Evolutionary conservation across 495 filamentous ascomycete species (phyloP).

Genomic region (Xylaria bambusicola): DNA sequence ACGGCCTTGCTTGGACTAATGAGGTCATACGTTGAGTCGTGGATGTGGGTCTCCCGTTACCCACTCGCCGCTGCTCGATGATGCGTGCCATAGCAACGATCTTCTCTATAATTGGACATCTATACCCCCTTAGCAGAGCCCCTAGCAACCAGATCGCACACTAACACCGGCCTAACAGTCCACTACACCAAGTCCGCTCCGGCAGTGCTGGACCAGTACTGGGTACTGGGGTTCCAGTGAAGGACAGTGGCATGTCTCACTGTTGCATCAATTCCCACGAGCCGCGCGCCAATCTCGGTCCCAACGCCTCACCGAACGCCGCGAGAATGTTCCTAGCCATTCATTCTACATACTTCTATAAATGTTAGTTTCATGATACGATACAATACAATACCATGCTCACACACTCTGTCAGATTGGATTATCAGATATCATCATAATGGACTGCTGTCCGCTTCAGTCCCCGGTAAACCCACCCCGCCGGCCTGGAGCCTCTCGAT

Average conservation of each 20-base stretch:
- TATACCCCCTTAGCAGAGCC: no score
- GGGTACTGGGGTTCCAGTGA: no score
- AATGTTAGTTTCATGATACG: no score
- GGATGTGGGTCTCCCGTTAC: background rate
- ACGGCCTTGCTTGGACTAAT: no score
- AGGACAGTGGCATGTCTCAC: no score
- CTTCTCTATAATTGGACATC: background rate
- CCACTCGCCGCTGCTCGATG: background rate
- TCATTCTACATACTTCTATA: background rate
- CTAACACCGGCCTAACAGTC: no score
- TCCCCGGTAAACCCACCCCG: conserved; percentile 18
- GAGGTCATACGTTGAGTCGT: conserved; percentile 1
- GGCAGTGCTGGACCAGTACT: no score
- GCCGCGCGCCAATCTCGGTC: background rate
- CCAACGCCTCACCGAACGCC: background rate
- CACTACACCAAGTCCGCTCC: no score
- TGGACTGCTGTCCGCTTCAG: background rate
- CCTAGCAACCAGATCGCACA: conserved; percentile 5
- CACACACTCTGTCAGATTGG: no score
- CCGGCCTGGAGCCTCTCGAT: conserved; percentile 73
- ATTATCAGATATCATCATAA: no score
- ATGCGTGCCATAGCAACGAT: conserved; percentile 14
- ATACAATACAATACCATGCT: no score
- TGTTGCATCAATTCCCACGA: background rate
- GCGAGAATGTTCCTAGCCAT: background rate